Base-by-base conservation (phyloP, 2,329 filamentous ascomycete species). In the Fusarium globosum region DNA sequence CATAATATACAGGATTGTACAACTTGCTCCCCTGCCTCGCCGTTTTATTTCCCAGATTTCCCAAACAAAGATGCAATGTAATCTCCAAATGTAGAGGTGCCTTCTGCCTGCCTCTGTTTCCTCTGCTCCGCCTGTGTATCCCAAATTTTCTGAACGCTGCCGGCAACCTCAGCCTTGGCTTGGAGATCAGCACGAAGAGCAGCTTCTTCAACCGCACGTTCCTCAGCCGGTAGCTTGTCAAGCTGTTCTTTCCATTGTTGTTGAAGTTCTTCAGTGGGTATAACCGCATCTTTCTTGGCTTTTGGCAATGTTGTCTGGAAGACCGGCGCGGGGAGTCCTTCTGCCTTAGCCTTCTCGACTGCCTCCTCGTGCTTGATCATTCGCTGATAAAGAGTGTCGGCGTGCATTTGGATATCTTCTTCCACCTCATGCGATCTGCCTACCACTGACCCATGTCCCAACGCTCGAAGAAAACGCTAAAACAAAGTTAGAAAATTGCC, bases 401-500 rank as follows among this genome's bases (percentile, higher is more conserved):
- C 96, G 81, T 98, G 95, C 92, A 98, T 94, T 83, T 98, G 96
- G 70, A 99, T 94, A 76, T 92, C 90, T 81, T 98, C 95, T 77
- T 97, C 93, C 58, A 93, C 88, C 36, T 91, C 88, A 1, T 87
- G 84, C 14, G 91, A 85, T 28, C 91, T 89, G 49, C 92, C 89
- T 70, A 89, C 85, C 33, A 89, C 90, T 13, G 90, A 89, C 39
- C 97, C 88, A 80, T 98, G 98, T 9, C 96, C 96, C 23, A 99
- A 84, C 3, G 95, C 95, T 82, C 96, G 95, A 35, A 99, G 85
- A 76, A 99, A 95, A 81, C 96, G 93, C 89, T 95, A 71, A 26
- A 16, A 28, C 11, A 21, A n/a, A 18, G 64, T 78, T 64, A 78
- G 67, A n/a, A 38, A 33, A 33, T 6, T 33, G 33, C 13, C 33